A percentile compares a stretch with the other conserved stretches of the same genome.
Conservation (phyloP, 805 yeast genomes). For the Starmerella asiatica region DNA sequence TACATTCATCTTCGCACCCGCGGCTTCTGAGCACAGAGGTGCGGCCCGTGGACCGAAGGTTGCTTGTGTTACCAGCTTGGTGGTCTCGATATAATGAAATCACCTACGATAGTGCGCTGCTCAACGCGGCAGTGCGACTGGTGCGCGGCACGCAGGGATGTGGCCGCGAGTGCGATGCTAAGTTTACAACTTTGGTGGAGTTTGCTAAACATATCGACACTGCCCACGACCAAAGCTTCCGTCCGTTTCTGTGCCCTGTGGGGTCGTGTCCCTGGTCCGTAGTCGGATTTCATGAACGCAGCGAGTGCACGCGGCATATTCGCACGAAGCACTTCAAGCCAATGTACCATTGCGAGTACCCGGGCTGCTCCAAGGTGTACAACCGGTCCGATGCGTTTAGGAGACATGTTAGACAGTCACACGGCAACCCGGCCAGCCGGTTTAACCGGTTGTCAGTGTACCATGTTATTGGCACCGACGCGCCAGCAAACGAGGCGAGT, state of each 20-base stretch:
- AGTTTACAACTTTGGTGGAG: conserved; percentile 11
- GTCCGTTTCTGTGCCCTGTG: conserved; percentile 16
- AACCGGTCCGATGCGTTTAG: conserved; percentile 19
- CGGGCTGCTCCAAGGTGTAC: conserved; percentile 16
- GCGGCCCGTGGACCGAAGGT: conserved; percentile 15
- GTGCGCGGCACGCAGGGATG: conserved; percentile 20
- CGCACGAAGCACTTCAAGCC: conserved; percentile 18
- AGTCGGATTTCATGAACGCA: conserved; percentile 19
- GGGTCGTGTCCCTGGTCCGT: conserved; percentile 16
- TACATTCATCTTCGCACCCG: no score
- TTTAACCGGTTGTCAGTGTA: conserved; percentile 3
- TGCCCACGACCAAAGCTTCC: conserved; percentile 13
- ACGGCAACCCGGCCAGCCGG: conserved; percentile 10
- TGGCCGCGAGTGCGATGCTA: conserved; percentile 17
- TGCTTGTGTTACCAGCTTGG: not conserved
- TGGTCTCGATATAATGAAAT: conserved; percentile 13
- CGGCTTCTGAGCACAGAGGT: no score
- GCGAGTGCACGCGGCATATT: conserved; percentile 19
- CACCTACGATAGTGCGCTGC: conserved; percentile 7
- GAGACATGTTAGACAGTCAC: conserved; percentile 17
- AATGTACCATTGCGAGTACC: conserved; percentile 16
- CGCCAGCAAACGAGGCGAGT: no score
- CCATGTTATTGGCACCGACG: no score
- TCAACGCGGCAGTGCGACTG: conserved; percentile 13
- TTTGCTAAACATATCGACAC: conserved; percentile 14